These are phyloP conservation scores for Aspergillus nidulans DNA, from an alignment of 495 filamentous ascomycete genomes.

Conservation along the genomic window DNA sequence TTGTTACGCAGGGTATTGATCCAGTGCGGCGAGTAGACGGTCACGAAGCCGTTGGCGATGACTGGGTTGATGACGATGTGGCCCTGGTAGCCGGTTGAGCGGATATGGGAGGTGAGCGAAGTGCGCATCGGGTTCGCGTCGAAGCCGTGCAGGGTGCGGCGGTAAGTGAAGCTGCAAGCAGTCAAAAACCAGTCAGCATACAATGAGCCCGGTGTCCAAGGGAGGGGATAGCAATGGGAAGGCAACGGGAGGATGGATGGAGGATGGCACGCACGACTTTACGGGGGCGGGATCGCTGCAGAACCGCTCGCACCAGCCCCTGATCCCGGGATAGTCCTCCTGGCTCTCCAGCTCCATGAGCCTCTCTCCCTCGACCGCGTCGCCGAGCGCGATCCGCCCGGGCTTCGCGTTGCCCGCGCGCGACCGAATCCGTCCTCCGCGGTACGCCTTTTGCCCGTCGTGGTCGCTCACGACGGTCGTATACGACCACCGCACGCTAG, in stretches of 20 bases:
- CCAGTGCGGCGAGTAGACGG: slow-evolving; percentile 45
- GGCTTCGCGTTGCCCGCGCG: neutral
- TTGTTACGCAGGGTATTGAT: slow-evolving; percentile 40
- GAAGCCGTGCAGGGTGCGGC: slow-evolving; percentile 34
- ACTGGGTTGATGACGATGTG: slow-evolving; percentile 20
- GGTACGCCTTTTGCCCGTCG: slow-evolving; percentile 25
- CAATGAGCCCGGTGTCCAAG: too few relatives aligned
- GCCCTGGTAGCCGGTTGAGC: slow-evolving; percentile 40
- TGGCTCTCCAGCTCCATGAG: slow-evolving; percentile 11
- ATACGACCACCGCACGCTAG: slow-evolving; percentile 12
- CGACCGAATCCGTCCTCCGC: slow-evolving; percentile 26
- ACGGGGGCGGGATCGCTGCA: slow-evolving; percentile 34
- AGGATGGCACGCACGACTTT: slow-evolving; percentile 32
- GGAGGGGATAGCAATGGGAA: too few relatives aligned
- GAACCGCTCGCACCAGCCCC: slow-evolving; percentile 40
- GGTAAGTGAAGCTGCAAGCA: slow-evolving; percentile 33
- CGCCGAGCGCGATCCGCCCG: slow-evolving; percentile 15
- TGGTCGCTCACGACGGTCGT: slow-evolving; percentile 24
- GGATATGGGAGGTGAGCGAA: slow-evolving; percentile 35
- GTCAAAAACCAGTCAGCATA: neutral
- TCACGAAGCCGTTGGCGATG: slow-evolving; percentile 26
- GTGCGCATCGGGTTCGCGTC: slow-evolving; percentile 26
- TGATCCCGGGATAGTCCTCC: slow-evolving; percentile 18
- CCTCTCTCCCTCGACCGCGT: slow-evolving; percentile 9
- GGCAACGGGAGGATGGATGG: too few relatives aligned